Base-by-base conservation (phyloP, 2,329 filamentous ascomycete species). In the Fusarium longipes region DNA sequence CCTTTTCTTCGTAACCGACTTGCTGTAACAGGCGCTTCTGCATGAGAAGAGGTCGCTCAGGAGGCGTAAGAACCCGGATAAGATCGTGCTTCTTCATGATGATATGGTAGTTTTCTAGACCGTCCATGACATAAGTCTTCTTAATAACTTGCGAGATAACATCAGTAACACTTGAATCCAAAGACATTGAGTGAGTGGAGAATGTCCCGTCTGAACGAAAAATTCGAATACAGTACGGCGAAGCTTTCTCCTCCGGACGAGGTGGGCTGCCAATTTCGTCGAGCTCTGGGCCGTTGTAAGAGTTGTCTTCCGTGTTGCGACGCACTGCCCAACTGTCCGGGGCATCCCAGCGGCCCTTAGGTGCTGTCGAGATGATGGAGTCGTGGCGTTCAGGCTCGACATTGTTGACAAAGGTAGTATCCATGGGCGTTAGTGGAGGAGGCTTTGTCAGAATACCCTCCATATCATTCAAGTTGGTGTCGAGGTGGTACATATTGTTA, bases 291-390 rank as follows among this genome's bases (percentile, higher is more conserved):
- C 76, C 80, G 70, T 82, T 85, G 68, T 76, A 74, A n/a, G 84
- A 82, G 64, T 85, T 86, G 54, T 93, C 91, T 70, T 93, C 89
- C 9, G 86, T 87, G 42, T 84, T 84, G 62, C 89, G 89, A 70
- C 92, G 92, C 25, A 98, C 95, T 49, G 92, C 93, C 96, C 96
- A 99, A 76, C 94, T 97, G 77, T 98, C 95, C 2, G 96, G 95
- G 5, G 94, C 94, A 77, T 96, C 92, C 95, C 95, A 99, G 5
- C 88, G 87, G 3, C 89, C 89, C 55, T 82, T 82, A 4, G 80
- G 80, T 3, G 74, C 57, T 29, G 72, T 71, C 18, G 77, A 78
- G 27, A 73, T 63, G 24, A 76, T 62, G 18, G 77, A 77, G 36
- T 78, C 76, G 25, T 74, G 70, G 43, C 75, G 79, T 24, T 86